Conservation (phyloP, 176 grass and related monocot species). For the Carex cristatella region DNA sequence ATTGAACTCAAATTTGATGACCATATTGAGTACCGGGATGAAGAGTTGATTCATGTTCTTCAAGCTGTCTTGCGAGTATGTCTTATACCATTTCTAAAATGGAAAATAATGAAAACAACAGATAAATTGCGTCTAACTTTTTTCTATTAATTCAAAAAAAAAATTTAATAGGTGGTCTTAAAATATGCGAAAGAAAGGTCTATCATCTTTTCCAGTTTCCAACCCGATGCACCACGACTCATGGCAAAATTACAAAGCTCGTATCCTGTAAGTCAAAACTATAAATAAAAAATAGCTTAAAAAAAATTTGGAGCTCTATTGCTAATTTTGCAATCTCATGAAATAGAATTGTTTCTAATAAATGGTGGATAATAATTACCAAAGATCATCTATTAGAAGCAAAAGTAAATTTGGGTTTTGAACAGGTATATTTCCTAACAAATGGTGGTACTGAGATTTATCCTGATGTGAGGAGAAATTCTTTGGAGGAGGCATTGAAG, state of each 20-base stretch:
- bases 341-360: background rate
- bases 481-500: conserved; percentile 79
- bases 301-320: background rate
- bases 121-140: background rate
- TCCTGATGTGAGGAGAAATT: conserved; percentile 61
- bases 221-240: conserved; percentile 66
- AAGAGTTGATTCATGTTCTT: conserved; percentile 48
- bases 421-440: conserved; percentile 93
- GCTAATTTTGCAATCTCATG: background rate
- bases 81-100: background rate
- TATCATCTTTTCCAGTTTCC: conserved; percentile 87
- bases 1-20: conserved; percentile 89
- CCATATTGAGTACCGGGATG: conserved; percentile 47
- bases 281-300: background rate
- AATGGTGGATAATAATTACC: background rate
- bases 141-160: background rate
- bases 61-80: conserved; percentile 48
- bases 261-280: conserved; percentile 58
- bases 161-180: conserved; percentile 45
- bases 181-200: conserved; percentile 57
- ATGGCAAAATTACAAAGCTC: conserved; percentile 56
- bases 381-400: background rate
- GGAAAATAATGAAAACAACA: background rate
- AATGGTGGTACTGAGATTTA: conserved; percentile 54
- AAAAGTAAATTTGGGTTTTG: background rate